Base-by-base conservation (phyloP, 805 yeast genomes). In the Myxozyma lipomycoides region DNA sequence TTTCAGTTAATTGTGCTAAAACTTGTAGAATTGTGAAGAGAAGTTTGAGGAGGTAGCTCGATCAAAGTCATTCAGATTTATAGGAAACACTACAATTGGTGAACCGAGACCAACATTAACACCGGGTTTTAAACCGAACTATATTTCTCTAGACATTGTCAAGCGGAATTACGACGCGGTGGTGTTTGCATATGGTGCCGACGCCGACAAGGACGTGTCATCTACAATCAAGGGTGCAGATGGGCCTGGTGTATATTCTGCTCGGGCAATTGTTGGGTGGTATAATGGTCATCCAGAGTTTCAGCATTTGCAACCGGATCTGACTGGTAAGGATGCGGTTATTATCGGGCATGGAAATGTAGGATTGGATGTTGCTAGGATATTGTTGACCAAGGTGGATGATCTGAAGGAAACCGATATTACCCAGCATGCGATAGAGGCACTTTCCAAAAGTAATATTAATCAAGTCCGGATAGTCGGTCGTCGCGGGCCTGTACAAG, bases 281-380 rank as follows among this genome's bases (percentile, higher is more conserved):
- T 93, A 93, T 67, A 93, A 93, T 62, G 95, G 95, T 0, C 84
- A 83, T 60, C 96, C 96, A 0, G 81, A 78, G 34, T 72, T 71
- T 41, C 70, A 70, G 40, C 62, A 68, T 21, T 64, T 73, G 15
- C 67, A 73, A 19, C 84, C 87, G 3, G 81, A 81, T n/a, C 72
- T 91, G 60, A 73, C 75, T 2, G 82, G 82, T 2, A 76, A 78
- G 53, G 73, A 75, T 35, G 95, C 88, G 1, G 79, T 84, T 0
- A 83, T 93, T 28, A 77, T 93, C n/a, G 99, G 99, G 4, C 91
- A 90, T 67, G 98, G 98, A 41, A 93, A 93, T 64, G 98, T 93
- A 17, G 96, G 98, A 0, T 70, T 93, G 53, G 98, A 93, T 65
- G 80, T 93, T 3, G 88, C 96, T 0, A 72, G 98, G 47, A 73